Percentiles rank a stretch among this genome's conserved stretches.
Conservation (phyloP, 2,329 filamentous ascomycete genomes). For the Sarocladium strictum region DNA sequence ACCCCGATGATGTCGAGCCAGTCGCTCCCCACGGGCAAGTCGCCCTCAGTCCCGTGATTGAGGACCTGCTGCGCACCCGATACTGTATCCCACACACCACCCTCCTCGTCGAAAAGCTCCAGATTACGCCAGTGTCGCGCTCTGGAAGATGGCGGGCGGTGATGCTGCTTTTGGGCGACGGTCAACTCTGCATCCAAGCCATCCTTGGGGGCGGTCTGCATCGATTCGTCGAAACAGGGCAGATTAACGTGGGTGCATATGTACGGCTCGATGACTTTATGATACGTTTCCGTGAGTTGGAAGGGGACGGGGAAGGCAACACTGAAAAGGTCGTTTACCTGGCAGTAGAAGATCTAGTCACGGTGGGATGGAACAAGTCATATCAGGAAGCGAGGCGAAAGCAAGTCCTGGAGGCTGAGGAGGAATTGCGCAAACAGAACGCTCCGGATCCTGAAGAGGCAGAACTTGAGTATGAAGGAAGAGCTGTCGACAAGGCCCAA, state of each 20-base stretch:
- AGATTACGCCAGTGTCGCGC: constrained; percentile 27
- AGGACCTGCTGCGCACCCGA: constrained; percentile 41
- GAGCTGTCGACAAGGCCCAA: constrained; percentile 1
- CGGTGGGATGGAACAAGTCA: constrained; percentile 42
- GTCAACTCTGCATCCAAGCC: constrained; percentile 48
- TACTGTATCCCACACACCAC: constrained; percentile 41
- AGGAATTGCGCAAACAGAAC: not conserved
- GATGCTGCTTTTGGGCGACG: constrained; percentile 46
- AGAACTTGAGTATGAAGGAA: not conserved
- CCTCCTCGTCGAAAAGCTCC: constrained; percentile 44
- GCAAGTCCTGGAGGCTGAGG: constrained; percentile 10
- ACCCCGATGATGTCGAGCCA: not conserved
- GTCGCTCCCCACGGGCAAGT: not conserved
- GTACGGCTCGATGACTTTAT: constrained; percentile 39
- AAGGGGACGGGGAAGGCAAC: not conserved
- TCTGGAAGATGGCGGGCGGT: constrained; percentile 36
- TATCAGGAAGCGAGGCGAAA: constrained; percentile 22
- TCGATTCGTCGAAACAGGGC: constrained; percentile 37
- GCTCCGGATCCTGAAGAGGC: constrained; percentile 9
- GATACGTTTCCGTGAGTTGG: constrained; percentile 21
- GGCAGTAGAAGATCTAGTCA: constrained; percentile 36
- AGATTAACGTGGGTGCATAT: constrained; percentile 42
- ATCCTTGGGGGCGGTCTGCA: constrained; percentile 41
- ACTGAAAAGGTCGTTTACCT: constrained; percentile 34
- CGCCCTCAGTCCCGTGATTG: constrained; percentile 34